Conservation (phyloP, 2,329 filamentous ascomycete species). For the Chaetomium strumarium region DNA sequence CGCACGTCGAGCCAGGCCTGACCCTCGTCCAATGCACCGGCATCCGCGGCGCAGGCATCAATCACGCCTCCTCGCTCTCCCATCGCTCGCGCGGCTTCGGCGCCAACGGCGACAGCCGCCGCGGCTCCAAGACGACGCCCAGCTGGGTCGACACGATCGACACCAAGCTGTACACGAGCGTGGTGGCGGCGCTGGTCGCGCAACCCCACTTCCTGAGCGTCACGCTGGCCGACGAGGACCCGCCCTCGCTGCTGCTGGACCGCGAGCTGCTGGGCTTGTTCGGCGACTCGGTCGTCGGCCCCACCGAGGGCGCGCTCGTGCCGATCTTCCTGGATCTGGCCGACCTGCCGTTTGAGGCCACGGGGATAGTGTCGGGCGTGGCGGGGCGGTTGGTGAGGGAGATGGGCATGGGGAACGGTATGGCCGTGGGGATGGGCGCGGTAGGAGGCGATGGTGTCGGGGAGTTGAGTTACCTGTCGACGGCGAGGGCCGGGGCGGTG, state of each 20-base stretch:
- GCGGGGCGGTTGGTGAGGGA: constrained; percentile 75
- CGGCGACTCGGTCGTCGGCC: constrained; percentile 68
- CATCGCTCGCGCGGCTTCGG: neutral
- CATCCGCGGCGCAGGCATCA: constrained; percentile 38
- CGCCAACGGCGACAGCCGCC: neutral
- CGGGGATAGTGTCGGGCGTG: constrained; percentile 91
- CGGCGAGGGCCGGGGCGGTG: constrained; percentile 81
- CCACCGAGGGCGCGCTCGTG: constrained; percentile 65
- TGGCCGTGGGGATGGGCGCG: constrained; percentile 12
- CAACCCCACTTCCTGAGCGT: constrained; percentile 68
- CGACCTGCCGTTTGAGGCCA: constrained; percentile 76
- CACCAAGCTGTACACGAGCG: constrained; percentile 55
- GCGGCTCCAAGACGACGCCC: constrained; percentile 25
- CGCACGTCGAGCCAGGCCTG: constrained; percentile 62
- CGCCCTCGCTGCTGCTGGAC: constrained; percentile 68
- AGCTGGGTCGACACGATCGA: constrained; percentile 56
- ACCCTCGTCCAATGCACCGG: constrained; percentile 80
- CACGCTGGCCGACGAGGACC: constrained; percentile 62
- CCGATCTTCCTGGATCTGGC: constrained; percentile 86
- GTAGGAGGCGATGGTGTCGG: constrained; percentile 47
- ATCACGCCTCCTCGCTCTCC: neutral
- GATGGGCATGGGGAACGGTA: constrained; percentile 41
- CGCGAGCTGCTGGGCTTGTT: constrained; percentile 59
- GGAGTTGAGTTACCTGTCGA: constrained; percentile 83
- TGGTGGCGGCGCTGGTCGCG: constrained; percentile 54